Base-by-base conservation (phyloP, 2,329 filamentous ascomycete species). In the Diaporthe sp. region DNA sequence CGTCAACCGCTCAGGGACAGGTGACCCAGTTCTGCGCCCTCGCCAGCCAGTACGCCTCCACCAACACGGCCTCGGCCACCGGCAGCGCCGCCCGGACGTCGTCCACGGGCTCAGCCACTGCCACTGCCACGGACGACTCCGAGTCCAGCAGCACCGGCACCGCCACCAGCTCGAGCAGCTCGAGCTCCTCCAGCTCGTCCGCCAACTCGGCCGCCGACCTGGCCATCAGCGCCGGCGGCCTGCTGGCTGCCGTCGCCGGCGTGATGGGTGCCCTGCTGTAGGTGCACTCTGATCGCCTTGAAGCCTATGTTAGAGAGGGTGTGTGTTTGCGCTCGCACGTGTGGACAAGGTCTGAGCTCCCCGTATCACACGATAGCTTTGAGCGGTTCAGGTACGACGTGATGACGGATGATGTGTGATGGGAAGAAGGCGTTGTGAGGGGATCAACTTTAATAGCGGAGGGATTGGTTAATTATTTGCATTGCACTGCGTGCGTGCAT, bases 21-120 rank as follows among this genome's bases (percentile, higher is more conserved):
- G 84, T 86, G 77, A 80, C 81, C 76, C 83, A 85, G 79, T 86
- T 82, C 84, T 90, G 88, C 84, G 80, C 82, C 74, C 85, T 87
- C 78, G 87, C 86, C 76, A 85, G 83, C 75, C 83, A 86, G 80
- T 86, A 84, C 82, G 74, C 79, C 17, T 65, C 81, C 37, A 72
- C 79, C 15, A 77, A 81, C 58, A 72, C 81, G 42, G 74, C 77
- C 76, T 74, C 80, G 25, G 78, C 77, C 13, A 57, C 79, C 4
- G 72, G 78, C n/a, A 75, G 80, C 7, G 71, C 76, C n/a, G 63
- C 77, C n/a, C 60, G 75, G 31, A 49, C 78, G 20, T 75, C 79
- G 39, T 76, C 80, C 42, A 47, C 61, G 55, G 78, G 79, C 53
- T 76, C 79, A 42, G 76, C 74, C 60, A 67, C 77, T 20, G 57